Base-by-base conservation (phyloP, 2,329 filamentous ascomycete genomes). In the Fusarium sp. region DNA sequence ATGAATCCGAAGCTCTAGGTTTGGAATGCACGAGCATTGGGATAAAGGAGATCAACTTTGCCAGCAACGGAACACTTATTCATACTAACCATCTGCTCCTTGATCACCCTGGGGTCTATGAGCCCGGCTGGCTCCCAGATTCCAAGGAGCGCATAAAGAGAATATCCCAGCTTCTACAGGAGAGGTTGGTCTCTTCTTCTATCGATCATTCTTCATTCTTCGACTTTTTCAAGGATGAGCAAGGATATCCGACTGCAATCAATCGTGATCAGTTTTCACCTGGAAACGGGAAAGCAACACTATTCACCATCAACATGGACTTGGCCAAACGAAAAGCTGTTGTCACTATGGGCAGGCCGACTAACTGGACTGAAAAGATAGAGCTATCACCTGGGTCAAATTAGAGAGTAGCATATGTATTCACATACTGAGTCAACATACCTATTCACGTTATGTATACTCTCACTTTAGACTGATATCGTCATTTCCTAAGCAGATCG, bases 241-340 rank as follows among this genome's bases (percentile, higher is more conserved):
- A 71, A 11, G 66, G 66, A 1, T 71, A 60, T 14, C 70, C 70
- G 4, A 58, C 37, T 13, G 40, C 57, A 0, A 71, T 72, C 27
- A 72, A 72, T 11, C 68, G 70, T 0, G 39, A 42, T 17, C 46
- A 60, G 2, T 27, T 45, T 11, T 36, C 27, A 4, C 43, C 53
- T 0, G 47, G 33, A 0, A 58, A 52, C 0, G 66, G 63, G 1
- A 52, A 58, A 0, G 46, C 68, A 11, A 72, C 70, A 3, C 27
- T 72, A 0, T 72, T 72, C 9, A 72, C 62, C 3, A 70, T 72
- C 2, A 61, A 71, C 15, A 71, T 72, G 54, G 52, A 72, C 8
- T 15, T 67, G 6, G 42, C 49, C 0, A 53, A 49, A 2, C 39
- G 31, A 20, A 61, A 33, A 13, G 68, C 65, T 2, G 21, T 41